Conservation (phyloP, 2,329 filamentous ascomycete genomes). For the Fusarium proliferatum region DNA sequence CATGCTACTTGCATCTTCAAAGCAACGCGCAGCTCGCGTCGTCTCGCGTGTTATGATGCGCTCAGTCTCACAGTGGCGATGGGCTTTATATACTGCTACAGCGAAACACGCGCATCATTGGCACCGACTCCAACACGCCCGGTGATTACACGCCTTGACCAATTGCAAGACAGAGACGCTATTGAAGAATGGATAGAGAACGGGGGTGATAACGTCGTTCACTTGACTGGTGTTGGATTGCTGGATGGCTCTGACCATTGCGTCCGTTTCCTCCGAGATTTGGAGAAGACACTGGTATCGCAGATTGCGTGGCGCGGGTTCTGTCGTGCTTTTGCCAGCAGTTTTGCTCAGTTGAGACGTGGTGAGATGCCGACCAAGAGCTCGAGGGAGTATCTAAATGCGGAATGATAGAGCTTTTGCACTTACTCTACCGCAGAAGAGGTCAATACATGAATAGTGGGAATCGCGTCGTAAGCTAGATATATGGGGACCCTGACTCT, state of each 20-base stretch:
- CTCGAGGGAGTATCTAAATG: background rate
- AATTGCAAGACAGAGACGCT: rapidly evolving
- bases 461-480: no score
- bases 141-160: background rate
- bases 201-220: rapidly evolving
- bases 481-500: no score
- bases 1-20: background rate
- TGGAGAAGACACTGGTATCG: background rate
- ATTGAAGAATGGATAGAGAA: background rate
- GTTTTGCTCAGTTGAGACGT: background rate
- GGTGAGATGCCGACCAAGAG: background rate
- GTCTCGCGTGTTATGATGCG: background rate
- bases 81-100: background rate
- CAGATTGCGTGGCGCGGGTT: background rate
- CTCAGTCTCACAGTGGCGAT: background rate
- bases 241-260: background rate
- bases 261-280: background rate
- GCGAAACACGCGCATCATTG: rapidly evolving
- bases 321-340: background rate
- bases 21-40: rapidly evolving
- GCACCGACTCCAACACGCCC: rapidly evolving
- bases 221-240: background rate
- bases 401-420: background rate
- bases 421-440: no score
- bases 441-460: no score